Percentiles rank a stretch among this genome's conserved stretches.
These are phyloP conservation scores for Picea mariana DNA, from an alignment of 83 land plant species.

Conservation along the genomic window DNA sequence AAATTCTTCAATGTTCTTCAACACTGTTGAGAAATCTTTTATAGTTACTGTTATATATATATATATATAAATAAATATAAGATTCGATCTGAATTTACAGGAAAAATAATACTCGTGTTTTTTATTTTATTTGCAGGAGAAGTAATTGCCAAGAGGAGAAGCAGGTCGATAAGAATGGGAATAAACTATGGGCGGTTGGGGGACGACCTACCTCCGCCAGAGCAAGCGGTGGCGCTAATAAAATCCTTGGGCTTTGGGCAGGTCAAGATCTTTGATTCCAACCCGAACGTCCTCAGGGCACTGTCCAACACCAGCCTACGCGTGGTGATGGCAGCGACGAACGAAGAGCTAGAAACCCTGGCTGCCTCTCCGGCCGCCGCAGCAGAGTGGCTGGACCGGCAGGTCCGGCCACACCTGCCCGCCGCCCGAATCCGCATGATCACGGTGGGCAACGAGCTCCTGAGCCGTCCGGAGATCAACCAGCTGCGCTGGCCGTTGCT, in stretches of 20 bases:
- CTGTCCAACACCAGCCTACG: conserved; percentile 7
- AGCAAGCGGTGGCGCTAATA: not conserved
- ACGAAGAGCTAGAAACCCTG: conserved; percentile 6
- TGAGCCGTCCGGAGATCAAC: conserved; percentile 28
- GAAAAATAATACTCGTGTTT: no score
- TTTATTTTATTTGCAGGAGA: no score
- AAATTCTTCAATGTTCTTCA: no score
- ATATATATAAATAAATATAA: no score
- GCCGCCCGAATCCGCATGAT: conserved; percentile 43
- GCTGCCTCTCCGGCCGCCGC: conserved; percentile 35
- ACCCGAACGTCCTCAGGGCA: conserved; percentile 14
- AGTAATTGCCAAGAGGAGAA: not conserved
- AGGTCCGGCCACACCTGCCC: conserved; percentile 40
- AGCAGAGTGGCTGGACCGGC: conserved; percentile 46
- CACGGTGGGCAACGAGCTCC: conserved; percentile 40
- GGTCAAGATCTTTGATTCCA: conserved; percentile 22
- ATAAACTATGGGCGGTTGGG: conserved; percentile 4
- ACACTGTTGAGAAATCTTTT: no score
- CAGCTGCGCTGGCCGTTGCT: conserved; percentile 27
- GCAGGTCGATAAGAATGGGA: not conserved
- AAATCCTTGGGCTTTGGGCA: not conserved
- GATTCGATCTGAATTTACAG: no score
- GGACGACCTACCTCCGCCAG: not conserved
- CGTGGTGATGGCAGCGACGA: conserved; percentile 14
- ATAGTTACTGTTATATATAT: no score